These are phyloP conservation scores for Nakaseomyces nivariensis DNA, from an alignment of 1,139 yeast species.

Conservation along the genomic window DNA sequence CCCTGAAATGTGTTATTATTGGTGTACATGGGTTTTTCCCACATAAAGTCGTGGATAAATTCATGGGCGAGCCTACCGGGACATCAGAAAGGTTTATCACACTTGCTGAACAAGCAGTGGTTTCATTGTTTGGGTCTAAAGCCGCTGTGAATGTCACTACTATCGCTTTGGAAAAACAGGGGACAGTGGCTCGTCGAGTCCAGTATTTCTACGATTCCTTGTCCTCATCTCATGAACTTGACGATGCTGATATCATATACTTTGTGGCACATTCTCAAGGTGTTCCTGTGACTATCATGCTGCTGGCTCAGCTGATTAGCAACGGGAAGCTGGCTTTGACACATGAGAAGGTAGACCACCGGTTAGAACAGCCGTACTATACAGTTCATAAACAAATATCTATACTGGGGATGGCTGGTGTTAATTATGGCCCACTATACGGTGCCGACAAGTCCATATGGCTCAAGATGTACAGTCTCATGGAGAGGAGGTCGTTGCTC, in stretches of 20 bases:
- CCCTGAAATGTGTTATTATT: neutral
- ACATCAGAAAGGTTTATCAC: neutral
- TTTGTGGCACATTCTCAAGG: constrained; percentile 3
- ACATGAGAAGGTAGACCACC: neutral
- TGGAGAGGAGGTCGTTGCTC: neutral
- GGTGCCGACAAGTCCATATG: neutral
- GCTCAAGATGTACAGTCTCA: neutral
- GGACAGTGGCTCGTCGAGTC: neutral
- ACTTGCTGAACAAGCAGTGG: neutral
- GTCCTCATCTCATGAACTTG: neutral
- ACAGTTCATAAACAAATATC: neutral
- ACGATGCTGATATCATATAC: neutral
- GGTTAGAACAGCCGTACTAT: neutral
- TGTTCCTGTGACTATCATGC: neutral
- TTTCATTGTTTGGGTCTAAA: neutral
- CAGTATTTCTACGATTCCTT: neutral
- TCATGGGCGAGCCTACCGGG: constrained; percentile 1
- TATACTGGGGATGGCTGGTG: constrained; percentile 3
- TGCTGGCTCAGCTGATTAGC: neutral
- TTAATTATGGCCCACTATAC: neutral
- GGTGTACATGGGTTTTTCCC: constrained; percentile 3
- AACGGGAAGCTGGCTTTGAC: neutral
- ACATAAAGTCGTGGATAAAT: neutral
- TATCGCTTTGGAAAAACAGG: neutral
- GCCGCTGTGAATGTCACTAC: neutral